These are phyloP conservation scores for Aureoboletus auriporus DNA, from an alignment of 768 basidiomycete genomes.

Conservation along the genomic window DNA sequence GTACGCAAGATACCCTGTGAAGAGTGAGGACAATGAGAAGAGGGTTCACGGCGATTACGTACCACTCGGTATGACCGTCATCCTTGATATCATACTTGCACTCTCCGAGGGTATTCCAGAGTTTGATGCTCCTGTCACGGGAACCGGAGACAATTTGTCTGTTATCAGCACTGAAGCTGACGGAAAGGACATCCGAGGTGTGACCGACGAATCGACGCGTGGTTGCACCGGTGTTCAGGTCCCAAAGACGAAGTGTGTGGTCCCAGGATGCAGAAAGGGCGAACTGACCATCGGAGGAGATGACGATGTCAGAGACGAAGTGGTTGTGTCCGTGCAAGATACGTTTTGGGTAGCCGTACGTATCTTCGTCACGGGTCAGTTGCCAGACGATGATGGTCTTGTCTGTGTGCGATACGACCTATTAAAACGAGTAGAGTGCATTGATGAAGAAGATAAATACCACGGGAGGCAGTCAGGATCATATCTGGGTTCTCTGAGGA, in stretches of 20 bases:
- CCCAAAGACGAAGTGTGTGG: constrained; percentile 99
- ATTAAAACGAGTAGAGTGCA: constrained; percentile 18
- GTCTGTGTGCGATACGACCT: constrained; percentile 71
- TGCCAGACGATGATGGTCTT: constrained; percentile 99
- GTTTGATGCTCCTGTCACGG: constrained; percentile 95
- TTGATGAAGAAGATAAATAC: constrained; percentile 41
- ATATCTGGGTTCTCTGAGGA: constrained; percentile 98
- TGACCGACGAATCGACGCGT: constrained; percentile 98
- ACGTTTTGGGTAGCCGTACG: constrained; percentile 95
- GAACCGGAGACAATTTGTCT: constrained; percentile 98
- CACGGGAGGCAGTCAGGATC: constrained; percentile 97
- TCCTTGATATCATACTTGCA: constrained; percentile 99
- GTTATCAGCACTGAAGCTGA: constrained; percentile 99
- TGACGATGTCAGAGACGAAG: constrained; percentile 98
- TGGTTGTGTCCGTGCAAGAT: constrained; percentile 99
- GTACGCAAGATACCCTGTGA: constrained; percentile 93
- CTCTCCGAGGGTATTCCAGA: constrained; percentile 99
- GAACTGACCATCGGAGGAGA: constrained; percentile 99
- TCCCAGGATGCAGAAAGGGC: constrained; percentile 99
- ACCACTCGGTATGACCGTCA: constrained; percentile 97
- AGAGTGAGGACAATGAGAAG: neutral
- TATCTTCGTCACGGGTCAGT: constrained; percentile 87
- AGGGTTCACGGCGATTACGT: constrained; percentile 3
- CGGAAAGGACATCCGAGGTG: constrained; percentile 95
- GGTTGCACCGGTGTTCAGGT: constrained; percentile 94